Evolutionary conservation across 345 rosid species (phyloP), one percentile per base, ranked within the genome.

Genomic region (Camelina laxa): DNA sequence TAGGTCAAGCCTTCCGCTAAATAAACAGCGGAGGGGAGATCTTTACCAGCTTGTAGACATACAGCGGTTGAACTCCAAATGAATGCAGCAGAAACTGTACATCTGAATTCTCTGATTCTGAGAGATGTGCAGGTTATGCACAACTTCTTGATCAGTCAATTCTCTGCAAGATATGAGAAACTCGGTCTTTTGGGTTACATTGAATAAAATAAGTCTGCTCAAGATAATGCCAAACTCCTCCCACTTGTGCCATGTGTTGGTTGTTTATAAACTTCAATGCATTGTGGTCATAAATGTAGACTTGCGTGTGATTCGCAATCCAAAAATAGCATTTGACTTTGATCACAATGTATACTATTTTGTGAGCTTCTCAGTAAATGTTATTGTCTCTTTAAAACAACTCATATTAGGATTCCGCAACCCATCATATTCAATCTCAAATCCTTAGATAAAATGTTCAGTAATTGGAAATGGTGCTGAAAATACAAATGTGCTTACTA

Each of bases 41-140:
- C 89, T 92, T 12, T 88, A 90, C 85, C 97, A 88, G 84, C 81
- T 90, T 73, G 91, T 92, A 31, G 96, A 92, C 72, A 6, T 85
- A 19, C 85, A 85, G 61, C 86, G 96, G 65, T 55, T 82, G 63
- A 69, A 82, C 16, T 65, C 83, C 3, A 13, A 71, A 65, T 84
- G 75, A 84, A 62, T 60, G 58, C 48, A 35, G 15, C 41, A 68
- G 55, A 5, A 22, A 11, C 8, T 55, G 60, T 66, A 59, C 31
- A 63, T 54, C 19, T 63, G 53, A 62, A 5, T 11, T 12, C 54
- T 72, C 44, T 62, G 55, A 19, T 60, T 56, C 54, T 55, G 44
- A 64, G 67, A 56, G 31, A 59, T 70, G 42, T 69, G 70, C 14
- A 75, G 61, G 69, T 33, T 35, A 61, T 24, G 36, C 45, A 39